A percentile compares a stretch with the other conserved stretches of the same genome.
Conservation (phyloP, 1,139 yeast genomes). For the Waltiozyma sp. region DNA sequence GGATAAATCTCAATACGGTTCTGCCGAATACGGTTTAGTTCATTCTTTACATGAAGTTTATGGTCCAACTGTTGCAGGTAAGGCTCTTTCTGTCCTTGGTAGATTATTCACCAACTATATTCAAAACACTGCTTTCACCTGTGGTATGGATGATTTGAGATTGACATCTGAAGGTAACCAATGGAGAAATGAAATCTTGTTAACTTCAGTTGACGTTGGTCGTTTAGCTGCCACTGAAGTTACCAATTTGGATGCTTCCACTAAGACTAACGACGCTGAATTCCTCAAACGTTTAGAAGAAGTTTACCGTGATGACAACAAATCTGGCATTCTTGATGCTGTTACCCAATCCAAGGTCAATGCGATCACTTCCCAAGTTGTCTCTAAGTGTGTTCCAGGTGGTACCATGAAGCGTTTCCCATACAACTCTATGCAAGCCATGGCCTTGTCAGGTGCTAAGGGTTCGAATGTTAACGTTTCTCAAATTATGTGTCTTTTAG, state of each 20-base stretch:
- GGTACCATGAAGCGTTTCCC: conserved; percentile 97
- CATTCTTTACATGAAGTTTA: conserved; percentile 95
- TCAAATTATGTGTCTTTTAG: conserved; percentile 97
- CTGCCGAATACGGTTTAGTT: conserved; percentile 92
- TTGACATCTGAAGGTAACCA: conserved; percentile 83
- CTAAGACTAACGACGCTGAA: conserved; percentile 58
- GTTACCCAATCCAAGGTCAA: conserved; percentile 91
- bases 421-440: conserved; percentile 92
- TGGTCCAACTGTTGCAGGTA: conserved; percentile 86
- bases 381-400: conserved; percentile 85
- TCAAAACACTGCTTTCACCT: conserved; percentile 87
- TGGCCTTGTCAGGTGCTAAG: conserved; percentile 98
- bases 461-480: conserved; percentile 98
- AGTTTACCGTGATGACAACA: conserved; percentile 85
- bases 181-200: conserved; percentile 78
- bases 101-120: conserved; percentile 90
- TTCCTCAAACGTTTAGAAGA: conserved; percentile 84
- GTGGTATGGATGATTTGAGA: conserved; percentile 99
- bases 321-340: conserved; percentile 90
- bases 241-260: conserved; percentile 57
- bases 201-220: conserved; percentile 72
- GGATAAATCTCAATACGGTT: conserved; percentile 98
- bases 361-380: conserved; percentile 85
- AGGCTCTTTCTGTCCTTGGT: conserved; percentile 81
- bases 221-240: conserved; percentile 91